phyloP scores from a whole-genome alignment of 2,329 filamentous ascomycete genomes.

The Neonectria sp. region DNA sequence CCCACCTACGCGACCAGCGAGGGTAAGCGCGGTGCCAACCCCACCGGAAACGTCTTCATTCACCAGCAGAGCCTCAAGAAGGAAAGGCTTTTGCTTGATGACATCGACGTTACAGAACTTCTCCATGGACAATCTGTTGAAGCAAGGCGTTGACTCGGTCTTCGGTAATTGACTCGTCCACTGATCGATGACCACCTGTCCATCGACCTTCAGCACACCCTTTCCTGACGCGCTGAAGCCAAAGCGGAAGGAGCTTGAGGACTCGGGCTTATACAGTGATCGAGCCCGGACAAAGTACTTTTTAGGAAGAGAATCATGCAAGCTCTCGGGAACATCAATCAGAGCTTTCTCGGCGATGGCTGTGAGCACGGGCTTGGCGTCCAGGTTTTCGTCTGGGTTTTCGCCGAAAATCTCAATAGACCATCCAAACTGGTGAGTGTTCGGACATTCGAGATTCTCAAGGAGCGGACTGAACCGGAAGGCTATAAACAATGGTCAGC shows the following conservation, averaged over 20 bases:
- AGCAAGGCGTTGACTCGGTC: conserved; percentile 52
- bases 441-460: too few species aligned
- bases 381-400: conserved; percentile 13
- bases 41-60: conserved; percentile 41
- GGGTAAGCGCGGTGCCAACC: conserved; percentile 40
- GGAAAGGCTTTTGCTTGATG: conserved; percentile 17
- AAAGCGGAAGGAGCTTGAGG: conserved; percentile 38
- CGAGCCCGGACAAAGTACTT: conserved; percentile 37
- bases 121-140: conserved; percentile 45
- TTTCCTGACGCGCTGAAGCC: conserved; percentile 54
- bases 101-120: conserved; percentile 30
- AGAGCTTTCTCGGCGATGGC: conserved; percentile 37
- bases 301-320: conserved; percentile 29
- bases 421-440: conserved; percentile 27
- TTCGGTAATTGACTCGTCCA: conserved; percentile 52
- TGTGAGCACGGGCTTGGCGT: conserved; percentile 13
- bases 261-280: conserved; percentile 24
- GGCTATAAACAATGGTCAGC: too few species aligned
- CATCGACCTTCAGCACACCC: conserved; percentile 52
- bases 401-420: conserved; percentile 36
- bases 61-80: conserved; percentile 38
- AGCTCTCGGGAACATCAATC: conserved; percentile 38
- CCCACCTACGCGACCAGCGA: conserved; percentile 38
- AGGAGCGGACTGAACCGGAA: too few species aligned
- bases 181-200: conserved; percentile 50